A percentile compares a stretch with the other conserved stretches of the same genome.
Evolutionary conservation across 495 filamentous ascomycete species (phyloP).

Genomic region (Hypoxylon fuscum): DNA sequence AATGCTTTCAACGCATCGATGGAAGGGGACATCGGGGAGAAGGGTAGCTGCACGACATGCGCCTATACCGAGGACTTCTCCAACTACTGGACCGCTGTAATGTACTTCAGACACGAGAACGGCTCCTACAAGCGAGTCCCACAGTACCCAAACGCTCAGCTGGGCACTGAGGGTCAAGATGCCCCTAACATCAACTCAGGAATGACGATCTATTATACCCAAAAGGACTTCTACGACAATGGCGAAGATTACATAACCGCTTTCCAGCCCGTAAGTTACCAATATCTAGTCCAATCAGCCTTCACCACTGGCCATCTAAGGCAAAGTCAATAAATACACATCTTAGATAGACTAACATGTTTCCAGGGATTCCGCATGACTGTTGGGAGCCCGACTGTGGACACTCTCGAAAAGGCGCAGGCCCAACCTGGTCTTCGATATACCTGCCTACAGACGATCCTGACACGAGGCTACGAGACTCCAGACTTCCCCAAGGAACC

Average conservation of each 20-base stretch:
- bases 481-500: slow-evolving; percentile 54
- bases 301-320: not conserved
- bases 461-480: slow-evolving; percentile 52
- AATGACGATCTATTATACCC: slow-evolving; percentile 64
- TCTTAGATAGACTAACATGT: slow-evolving; percentile 10
- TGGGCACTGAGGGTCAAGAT: slow-evolving; percentile 43
- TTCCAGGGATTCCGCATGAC: slow-evolving; percentile 63
- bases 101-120: slow-evolving; percentile 62
- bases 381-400: slow-evolving; percentile 54
- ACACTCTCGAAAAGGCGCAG: slow-evolving; percentile 33
- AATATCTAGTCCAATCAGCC: not conserved
- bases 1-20: slow-evolving; percentile 60
- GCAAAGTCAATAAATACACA: not conserved
- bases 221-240: slow-evolving; percentile 54
- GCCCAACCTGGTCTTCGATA: slow-evolving; percentile 54
- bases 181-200: slow-evolving; percentile 58
- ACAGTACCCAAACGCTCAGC: slow-evolving; percentile 53
- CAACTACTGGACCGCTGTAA: slow-evolving; percentile 60
- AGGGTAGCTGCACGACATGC: slow-evolving; percentile 56
- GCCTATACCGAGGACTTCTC: slow-evolving; percentile 57
- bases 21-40: slow-evolving; percentile 54
- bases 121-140: slow-evolving; percentile 61
- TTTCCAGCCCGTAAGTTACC: slow-evolving; percentile 55
- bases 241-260: slow-evolving; percentile 54
- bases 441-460: slow-evolving; percentile 54